Conservation (phyloP, 345 rosid species). For the Cardiospermum halicacabum region DNA sequence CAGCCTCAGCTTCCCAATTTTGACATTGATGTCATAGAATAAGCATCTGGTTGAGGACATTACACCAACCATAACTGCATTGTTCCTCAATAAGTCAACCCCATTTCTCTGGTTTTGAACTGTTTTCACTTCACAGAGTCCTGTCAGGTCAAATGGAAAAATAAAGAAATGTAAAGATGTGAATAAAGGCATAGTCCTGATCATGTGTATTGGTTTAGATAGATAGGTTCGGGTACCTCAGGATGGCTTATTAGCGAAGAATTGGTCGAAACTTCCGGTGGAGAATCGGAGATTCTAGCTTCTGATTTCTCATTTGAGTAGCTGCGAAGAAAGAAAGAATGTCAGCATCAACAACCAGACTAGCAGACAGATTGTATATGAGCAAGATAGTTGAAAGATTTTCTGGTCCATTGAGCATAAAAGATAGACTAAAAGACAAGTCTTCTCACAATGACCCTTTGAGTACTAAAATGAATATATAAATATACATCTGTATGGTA, state of each 20-base stretch:
- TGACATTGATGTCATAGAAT: not conserved
- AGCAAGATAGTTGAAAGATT: not conserved
- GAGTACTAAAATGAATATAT: not conserved
- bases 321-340: slow-evolving; percentile 23
- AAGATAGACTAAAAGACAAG: not conserved
- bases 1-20: not conserved
- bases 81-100: not conserved
- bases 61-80: not conserved
- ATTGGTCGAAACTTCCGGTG: slow-evolving; percentile 37
- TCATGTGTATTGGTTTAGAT: not conserved
- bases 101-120: not conserved
- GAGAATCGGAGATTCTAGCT: slow-evolving; percentile 55
- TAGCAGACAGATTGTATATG: not conserved
- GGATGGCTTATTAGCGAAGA: slow-evolving; percentile 28
- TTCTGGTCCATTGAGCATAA: not conserved
- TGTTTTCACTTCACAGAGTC: slow-evolving; percentile 11
- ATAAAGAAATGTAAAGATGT: too few relatives aligned
- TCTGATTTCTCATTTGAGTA: slow-evolving; percentile 94
- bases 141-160: slow-evolving; percentile 10
- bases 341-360: slow-evolving; percentile 6
- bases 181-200: not conserved
- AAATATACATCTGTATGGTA: not conserved
- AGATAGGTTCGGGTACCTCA: slow-evolving; percentile 36
- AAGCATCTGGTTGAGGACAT: not conserved
- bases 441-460: not conserved